phyloP scores from a whole-genome alignment of 352 stramenopile genomes.

The Globisporangium echinulatum region DNA sequence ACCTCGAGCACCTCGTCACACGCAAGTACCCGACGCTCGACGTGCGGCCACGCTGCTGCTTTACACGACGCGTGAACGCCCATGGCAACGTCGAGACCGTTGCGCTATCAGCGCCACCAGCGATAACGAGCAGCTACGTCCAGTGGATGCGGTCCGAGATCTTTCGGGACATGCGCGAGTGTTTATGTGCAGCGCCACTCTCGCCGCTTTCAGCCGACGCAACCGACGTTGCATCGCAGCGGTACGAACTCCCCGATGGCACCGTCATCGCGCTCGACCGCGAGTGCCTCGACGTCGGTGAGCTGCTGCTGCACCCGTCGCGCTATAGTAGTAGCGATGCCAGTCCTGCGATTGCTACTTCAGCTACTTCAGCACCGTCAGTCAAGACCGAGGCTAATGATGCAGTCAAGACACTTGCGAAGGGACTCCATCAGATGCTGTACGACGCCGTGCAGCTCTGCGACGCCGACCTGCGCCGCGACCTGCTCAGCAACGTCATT shows the following conservation, averaged over 20 bases:
- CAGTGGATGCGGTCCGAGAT: constrained; percentile 66
- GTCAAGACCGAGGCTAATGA: constrained; percentile 28
- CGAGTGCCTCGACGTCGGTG: constrained; percentile 66
- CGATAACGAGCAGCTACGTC: constrained; percentile 64
- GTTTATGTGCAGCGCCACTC: constrained; percentile 34
- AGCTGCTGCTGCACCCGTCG: constrained; percentile 61
- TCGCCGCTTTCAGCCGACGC: constrained; percentile 17
- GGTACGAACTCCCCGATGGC: constrained; percentile 81
- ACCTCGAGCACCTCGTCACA: constrained; percentile 63
- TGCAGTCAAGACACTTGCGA: constrained; percentile 46
- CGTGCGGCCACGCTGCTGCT: constrained; percentile 60
- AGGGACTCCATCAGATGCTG: constrained; percentile 71
- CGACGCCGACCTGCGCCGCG: constrained; percentile 73
- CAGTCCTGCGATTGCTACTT: no score
- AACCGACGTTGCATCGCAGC: constrained; percentile 15
- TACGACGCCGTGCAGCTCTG: constrained; percentile 81
- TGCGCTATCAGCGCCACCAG: constrained; percentile 32
- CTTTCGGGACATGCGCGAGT: constrained; percentile 75
- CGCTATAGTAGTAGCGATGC: constrained; percentile 15
- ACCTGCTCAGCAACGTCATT: constrained; percentile 86
- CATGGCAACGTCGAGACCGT: constrained; percentile 55
- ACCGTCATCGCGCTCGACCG: constrained; percentile 52
- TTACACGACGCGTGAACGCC: constrained; percentile 45
- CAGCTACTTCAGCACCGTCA: neutral
- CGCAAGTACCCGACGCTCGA: constrained; percentile 28